These are phyloP conservation scores for Neonectria neomacrospora DNA, from an alignment of 2,329 filamentous ascomycete genomes.

Conservation along the genomic window DNA sequence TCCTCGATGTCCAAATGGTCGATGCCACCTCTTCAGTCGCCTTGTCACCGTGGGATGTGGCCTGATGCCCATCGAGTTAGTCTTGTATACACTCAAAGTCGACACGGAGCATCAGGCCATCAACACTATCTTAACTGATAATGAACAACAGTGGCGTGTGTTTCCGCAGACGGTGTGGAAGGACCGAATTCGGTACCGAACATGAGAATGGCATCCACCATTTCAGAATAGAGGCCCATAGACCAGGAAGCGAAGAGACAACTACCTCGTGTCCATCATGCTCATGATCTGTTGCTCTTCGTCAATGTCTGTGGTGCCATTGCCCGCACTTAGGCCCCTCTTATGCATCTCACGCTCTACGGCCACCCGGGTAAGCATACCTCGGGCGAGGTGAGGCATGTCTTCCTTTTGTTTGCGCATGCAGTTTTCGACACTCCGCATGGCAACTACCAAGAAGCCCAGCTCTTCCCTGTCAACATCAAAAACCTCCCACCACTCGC, in stretches of 20 bases:
- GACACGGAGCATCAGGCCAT: slow-evolving; percentile 29
- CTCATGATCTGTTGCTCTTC: slow-evolving; percentile 59
- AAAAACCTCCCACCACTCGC: slow-evolving; percentile 98
- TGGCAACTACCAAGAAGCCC: slow-evolving; percentile 88
- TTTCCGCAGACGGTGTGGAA: slow-evolving; percentile 12
- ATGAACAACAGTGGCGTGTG: slow-evolving; percentile 24
- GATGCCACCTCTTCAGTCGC: slow-evolving; percentile 17
- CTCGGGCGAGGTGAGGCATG: slow-evolving; percentile 59
- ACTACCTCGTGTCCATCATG: slow-evolving; percentile 48
- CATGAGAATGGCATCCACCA: not conserved
- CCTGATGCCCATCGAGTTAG: slow-evolving; percentile 33
- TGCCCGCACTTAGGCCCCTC: slow-evolving; percentile 54
- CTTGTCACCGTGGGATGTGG: slow-evolving; percentile 27
- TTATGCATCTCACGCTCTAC: slow-evolving; percentile 70
- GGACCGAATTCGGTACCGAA: slow-evolving; percentile 25
- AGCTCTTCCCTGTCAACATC: slow-evolving; percentile 95
- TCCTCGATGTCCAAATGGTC: slow-evolving; percentile 11
- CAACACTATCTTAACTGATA: slow-evolving; percentile 29
- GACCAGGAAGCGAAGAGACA: slow-evolving; percentile 11
- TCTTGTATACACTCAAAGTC: slow-evolving; percentile 17
- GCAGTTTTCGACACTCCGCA: slow-evolving; percentile 82
- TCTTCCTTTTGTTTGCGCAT: slow-evolving; percentile 68
- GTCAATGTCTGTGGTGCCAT: slow-evolving; percentile 45
- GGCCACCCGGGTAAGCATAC: slow-evolving; percentile 67
- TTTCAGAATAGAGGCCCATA: slow-evolving; percentile 10